Evolutionary conservation across 805 yeast genomes (phyloP).

Genomic region (Yarrowia keelungensis): DNA sequence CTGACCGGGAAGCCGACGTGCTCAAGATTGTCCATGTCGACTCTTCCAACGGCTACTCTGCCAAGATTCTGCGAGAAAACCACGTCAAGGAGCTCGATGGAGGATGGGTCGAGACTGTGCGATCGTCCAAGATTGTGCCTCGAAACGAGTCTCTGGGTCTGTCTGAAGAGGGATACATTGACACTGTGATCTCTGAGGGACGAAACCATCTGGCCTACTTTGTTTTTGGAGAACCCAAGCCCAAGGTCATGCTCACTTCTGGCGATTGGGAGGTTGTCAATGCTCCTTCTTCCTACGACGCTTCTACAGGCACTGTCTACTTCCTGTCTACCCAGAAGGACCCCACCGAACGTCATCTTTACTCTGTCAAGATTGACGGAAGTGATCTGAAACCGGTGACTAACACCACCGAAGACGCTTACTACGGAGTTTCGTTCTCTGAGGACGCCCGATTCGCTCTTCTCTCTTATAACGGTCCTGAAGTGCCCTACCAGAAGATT

Average conservation of each 20-base stretch:
- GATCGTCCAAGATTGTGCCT: conserved; percentile 66
- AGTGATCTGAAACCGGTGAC: conserved; percentile 56
- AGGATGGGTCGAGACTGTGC: conserved; percentile 81
- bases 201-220: conserved; percentile 84
- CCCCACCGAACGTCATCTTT: conserved; percentile 83
- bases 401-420: conserved; percentile 63
- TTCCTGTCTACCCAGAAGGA: conserved; percentile 78
- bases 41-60: conserved; percentile 47
- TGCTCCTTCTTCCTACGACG: conserved; percentile 62
- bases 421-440: conserved; percentile 76
- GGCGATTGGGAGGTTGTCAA: conserved; percentile 93
- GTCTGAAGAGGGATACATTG: conserved; percentile 75
- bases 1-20: conserved; percentile 72
- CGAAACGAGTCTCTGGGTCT: conserved; percentile 55
- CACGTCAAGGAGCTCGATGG: conserved; percentile 54
- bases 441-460: conserved; percentile 76
- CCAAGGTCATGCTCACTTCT: conserved; percentile 61
- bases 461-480: conserved; percentile 78
- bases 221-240: conserved; percentile 66
- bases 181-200: conserved; percentile 59
- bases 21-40: conserved; percentile 64
- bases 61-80: conserved; percentile 46
- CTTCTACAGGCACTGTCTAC: conserved; percentile 60
- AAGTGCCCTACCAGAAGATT: conserved; percentile 77
- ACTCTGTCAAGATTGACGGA: conserved; percentile 66